Evolutionary conservation across 768 basidiomycete species (phyloP).

Genomic region (Podaxis mareebaensis): DNA sequence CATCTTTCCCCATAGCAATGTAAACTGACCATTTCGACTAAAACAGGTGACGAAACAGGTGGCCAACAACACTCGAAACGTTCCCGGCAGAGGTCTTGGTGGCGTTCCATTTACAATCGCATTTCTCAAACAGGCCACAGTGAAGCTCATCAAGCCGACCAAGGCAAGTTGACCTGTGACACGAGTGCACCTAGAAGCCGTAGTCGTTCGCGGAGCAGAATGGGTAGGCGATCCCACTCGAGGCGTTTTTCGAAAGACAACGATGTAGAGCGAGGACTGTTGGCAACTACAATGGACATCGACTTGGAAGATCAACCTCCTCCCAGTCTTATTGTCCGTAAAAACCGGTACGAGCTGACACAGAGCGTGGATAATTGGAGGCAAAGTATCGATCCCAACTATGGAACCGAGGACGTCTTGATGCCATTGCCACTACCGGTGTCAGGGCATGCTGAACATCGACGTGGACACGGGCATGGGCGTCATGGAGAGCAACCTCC

Average conservation of each 20-base stretch:
- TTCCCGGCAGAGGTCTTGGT: slow-evolving; percentile 45
- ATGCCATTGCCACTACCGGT: slow-evolving; percentile 7
- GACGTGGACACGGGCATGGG: background rate
- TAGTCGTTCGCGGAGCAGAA: slow-evolving; percentile 2
- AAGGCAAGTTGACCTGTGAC: slow-evolving; percentile 18
- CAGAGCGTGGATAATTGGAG: slow-evolving; percentile 10
- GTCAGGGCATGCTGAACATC: background rate
- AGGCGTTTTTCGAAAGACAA: slow-evolving; percentile 19
- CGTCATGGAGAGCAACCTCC: background rate
- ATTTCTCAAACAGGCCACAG: slow-evolving; percentile 45
- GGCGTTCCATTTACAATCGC: slow-evolving; percentile 54
- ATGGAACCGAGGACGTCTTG: slow-evolving; percentile 3
- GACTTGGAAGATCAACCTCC: slow-evolving; percentile 27
- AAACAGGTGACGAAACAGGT: background rate
- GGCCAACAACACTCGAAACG: slow-evolving; percentile 6
- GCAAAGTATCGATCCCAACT: background rate
- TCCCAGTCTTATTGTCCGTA: slow-evolving; percentile 25
- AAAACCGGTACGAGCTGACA: slow-evolving; percentile 10
- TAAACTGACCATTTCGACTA: background rate
- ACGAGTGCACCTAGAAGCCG: background rate
- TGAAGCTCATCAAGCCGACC: slow-evolving; percentile 28
- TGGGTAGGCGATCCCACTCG: slow-evolving; percentile 11
- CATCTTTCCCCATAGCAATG: background rate
- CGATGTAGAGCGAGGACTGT: slow-evolving; percentile 16
- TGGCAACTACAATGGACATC: slow-evolving; percentile 8